Conservation (phyloP, 345 rosid genomes). For the Citrus glauca region DNA sequence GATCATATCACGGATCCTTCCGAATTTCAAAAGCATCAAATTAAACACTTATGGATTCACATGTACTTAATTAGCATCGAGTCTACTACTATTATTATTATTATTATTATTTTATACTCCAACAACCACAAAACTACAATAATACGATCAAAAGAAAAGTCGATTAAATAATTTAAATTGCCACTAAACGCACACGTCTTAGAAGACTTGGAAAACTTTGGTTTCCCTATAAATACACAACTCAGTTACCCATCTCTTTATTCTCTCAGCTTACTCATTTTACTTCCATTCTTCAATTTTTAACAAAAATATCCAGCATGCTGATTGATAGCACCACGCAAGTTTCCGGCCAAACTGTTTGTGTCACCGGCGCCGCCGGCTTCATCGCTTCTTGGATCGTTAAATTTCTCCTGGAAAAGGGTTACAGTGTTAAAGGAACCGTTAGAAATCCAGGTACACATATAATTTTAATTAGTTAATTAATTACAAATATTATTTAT, state of each 20-base stretch:
- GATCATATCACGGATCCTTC: too few species aligned
- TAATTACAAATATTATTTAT: too few species aligned
- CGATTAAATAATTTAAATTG: too few species aligned
- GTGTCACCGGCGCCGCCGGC: constrained; percentile 99
- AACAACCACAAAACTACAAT: too few species aligned
- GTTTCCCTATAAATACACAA: not conserved
- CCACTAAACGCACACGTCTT: too few species aligned
- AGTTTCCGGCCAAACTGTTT: constrained; percentile 53
- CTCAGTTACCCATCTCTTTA: not conserved
- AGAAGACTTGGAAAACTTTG: not conserved
- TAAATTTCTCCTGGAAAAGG: constrained; percentile 71
- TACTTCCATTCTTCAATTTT: not conserved
- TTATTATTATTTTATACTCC: too few species aligned
- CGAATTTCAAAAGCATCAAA: too few species aligned
- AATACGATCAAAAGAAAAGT: too few species aligned
- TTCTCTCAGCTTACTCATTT: not conserved
- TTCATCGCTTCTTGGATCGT: constrained; percentile 98
- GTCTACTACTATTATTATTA: too few species aligned
- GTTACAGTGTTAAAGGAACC: constrained; percentile 84
- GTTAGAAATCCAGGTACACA: constrained; percentile 72
- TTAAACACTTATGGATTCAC: too few species aligned
- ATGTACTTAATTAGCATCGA: too few species aligned
- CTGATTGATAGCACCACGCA: constrained; percentile 34
- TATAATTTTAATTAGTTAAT: too few species aligned
- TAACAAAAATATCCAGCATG: constrained; percentile 24